Percentiles rank a stretch among this genome's conserved stretches.
Conservation (phyloP, 768 basidiomycete species). For the Leccinum olivaceopallidum region DNA sequence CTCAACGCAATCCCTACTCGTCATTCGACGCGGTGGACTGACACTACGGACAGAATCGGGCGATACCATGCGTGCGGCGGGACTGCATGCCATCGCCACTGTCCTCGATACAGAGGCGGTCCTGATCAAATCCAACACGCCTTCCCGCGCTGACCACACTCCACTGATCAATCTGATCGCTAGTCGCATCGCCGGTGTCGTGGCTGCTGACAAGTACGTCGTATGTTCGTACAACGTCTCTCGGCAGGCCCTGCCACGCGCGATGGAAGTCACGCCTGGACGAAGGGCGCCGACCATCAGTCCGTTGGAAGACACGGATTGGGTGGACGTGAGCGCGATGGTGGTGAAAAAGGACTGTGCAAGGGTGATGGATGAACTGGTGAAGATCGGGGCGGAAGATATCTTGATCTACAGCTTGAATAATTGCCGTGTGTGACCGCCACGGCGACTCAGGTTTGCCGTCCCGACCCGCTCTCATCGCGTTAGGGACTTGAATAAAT, state of each 20-base stretch:
- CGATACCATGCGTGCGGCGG: slow-evolving; percentile 99
- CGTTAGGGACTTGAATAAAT: not conserved
- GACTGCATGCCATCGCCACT: slow-evolving; percentile 90
- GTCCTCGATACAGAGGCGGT: slow-evolving; percentile 87
- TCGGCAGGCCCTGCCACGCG: slow-evolving; percentile 60
- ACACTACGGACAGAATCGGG: slow-evolving; percentile 75
- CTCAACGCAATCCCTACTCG: slow-evolving; percentile 26
- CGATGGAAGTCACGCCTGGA: slow-evolving; percentile 80
- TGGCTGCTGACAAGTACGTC: slow-evolving; percentile 85
- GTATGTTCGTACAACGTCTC: slow-evolving; percentile 90
- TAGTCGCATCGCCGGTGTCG: slow-evolving; percentile 86
- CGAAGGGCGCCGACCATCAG: slow-evolving; percentile 86
- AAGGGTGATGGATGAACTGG: slow-evolving; percentile 85
- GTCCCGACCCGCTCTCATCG: not conserved
- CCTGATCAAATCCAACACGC: slow-evolving; percentile 76
- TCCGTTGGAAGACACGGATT: slow-evolving; percentile 76
- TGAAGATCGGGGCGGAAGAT: slow-evolving; percentile 84
- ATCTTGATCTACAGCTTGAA: slow-evolving; percentile 86
- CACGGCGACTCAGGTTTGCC: not conserved
- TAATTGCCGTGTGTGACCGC: slow-evolving; percentile 81
- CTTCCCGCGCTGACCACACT: slow-evolving; percentile 61
- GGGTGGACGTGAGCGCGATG: slow-evolving; percentile 94
- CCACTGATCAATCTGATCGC: slow-evolving; percentile 79
- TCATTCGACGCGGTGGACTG: not conserved
- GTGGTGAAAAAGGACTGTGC: slow-evolving; percentile 82